Evolutionary conservation across 23 red algal species (phyloP).

Genomic region (Gracilaria gracilis): DNA sequence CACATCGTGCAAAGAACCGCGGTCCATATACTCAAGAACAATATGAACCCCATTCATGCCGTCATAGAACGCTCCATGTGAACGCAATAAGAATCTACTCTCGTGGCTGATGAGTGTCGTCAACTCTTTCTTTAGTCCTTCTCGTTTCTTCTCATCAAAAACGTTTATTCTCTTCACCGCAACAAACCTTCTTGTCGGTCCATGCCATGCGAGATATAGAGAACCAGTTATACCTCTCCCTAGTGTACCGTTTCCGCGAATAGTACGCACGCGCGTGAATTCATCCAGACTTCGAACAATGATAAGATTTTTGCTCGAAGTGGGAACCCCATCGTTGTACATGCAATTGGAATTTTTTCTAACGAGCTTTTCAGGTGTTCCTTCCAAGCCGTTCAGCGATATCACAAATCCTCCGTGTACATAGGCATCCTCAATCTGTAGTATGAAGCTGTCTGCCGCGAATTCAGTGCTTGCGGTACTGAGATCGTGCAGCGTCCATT

Average conservation of each 20-base stretch:
- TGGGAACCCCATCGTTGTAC: slow-evolving; percentile 68
- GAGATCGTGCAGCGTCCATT: background rate
- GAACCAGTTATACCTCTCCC: slow-evolving; percentile 65
- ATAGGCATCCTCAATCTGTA: slow-evolving; percentile 70
- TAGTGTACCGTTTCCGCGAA: slow-evolving; percentile 38
- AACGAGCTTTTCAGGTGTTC: slow-evolving; percentile 61
- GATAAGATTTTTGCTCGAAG: slow-evolving; percentile 71
- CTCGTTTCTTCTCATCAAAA: slow-evolving; percentile 78
- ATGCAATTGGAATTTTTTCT: slow-evolving; percentile 56
- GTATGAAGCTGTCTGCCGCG: slow-evolving; percentile 65
- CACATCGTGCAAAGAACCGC: slow-evolving; percentile 71
- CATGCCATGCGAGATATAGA: slow-evolving; percentile 75
- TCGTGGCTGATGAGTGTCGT: slow-evolving; percentile 72
- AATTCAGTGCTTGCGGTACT: slow-evolving; percentile 11
- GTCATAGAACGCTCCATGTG: slow-evolving; percentile 86
- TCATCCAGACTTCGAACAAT: slow-evolving; percentile 75
- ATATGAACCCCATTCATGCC: slow-evolving; percentile 61
- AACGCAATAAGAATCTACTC: slow-evolving; percentile 85
- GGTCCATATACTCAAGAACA: slow-evolving; percentile 88
- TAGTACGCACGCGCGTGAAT: slow-evolving; percentile 49
- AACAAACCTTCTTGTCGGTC: slow-evolving; percentile 50
- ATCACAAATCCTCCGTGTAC: slow-evolving; percentile 79
- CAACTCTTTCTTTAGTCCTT: slow-evolving; percentile 78
- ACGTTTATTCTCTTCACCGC: slow-evolving; percentile 85
- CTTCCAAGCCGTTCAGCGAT: slow-evolving; percentile 47